Percentiles rank a stretch among this genome's conserved stretches.
Conservation (phyloP, 371 early-diverging fungal species). For the Mortierella sp. region DNA sequence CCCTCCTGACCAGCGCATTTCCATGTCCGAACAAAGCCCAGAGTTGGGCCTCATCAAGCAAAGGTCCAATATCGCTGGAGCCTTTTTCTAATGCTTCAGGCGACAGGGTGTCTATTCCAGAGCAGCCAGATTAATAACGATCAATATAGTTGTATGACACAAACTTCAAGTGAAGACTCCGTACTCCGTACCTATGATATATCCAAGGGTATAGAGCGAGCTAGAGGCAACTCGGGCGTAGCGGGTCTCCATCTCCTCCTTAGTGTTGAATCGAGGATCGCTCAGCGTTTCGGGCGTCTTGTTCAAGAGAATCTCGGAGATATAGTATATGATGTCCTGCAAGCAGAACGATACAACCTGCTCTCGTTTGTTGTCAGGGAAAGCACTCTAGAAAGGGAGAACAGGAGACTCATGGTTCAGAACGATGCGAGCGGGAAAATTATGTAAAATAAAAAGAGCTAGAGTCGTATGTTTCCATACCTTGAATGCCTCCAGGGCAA, state of each 20-base stretch:
- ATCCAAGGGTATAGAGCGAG: conserved; percentile 62
- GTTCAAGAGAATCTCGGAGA: conserved; percentile 62
- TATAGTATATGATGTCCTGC: conserved; percentile 67
- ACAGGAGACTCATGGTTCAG: too few relatives aligned
- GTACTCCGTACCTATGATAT: conserved; percentile 64
- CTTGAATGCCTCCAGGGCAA: conserved; percentile 66
- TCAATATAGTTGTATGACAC: too few relatives aligned
- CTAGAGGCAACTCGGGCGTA: conserved; percentile 69
- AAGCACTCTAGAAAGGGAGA: conserved; percentile 57
- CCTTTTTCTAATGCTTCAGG: conserved; percentile 57
- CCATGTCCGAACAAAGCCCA: conserved; percentile 62
- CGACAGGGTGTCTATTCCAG: conserved; percentile 54
- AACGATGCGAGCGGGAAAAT: too few relatives aligned
- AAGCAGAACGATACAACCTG: conserved; percentile 71
- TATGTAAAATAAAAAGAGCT: neutral
- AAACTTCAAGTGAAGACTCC: too few relatives aligned
- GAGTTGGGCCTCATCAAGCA: conserved; percentile 62
- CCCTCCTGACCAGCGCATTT: conserved; percentile 62
- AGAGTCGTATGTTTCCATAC: conserved; percentile 31
- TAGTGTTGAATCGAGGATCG: conserved; percentile 71
- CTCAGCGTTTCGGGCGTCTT: conserved; percentile 75
- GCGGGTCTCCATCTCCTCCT: conserved; percentile 73
- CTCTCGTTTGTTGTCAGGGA: conserved; percentile 65
- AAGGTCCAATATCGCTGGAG: conserved; percentile 55
- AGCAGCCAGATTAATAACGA: neutral